Evolutionary conservation across 495 filamentous ascomycete genomes (phyloP).

Genomic region (Xylaria longipes): DNA sequence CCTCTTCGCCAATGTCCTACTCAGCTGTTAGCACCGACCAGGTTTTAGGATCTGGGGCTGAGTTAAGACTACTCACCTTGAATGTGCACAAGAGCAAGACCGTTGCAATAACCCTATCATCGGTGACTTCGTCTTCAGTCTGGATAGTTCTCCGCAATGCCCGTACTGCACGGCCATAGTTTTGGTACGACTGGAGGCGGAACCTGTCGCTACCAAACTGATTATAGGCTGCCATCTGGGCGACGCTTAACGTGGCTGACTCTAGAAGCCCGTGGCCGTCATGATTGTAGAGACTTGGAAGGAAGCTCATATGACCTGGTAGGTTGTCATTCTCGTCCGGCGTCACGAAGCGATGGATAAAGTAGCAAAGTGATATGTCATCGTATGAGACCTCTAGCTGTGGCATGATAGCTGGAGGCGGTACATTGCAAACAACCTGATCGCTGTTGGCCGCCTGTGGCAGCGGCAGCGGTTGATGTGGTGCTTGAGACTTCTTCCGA

Average conservation of each 20-base stretch:
- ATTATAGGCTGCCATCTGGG: slow-evolving; percentile 38
- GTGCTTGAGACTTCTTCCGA: not conserved
- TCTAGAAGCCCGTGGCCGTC: slow-evolving; percentile 31
- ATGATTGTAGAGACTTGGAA: slow-evolving; percentile 31
- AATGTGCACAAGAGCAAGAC: slow-evolving; percentile 28
- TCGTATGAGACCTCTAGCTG: slow-evolving; percentile 28
- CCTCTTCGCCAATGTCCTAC: slow-evolving; percentile 28
- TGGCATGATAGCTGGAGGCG: slow-evolving; percentile 15
- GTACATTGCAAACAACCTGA: not conserved
- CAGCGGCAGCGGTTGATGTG: slow-evolving; percentile 3
- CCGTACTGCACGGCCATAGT: slow-evolving; percentile 28
- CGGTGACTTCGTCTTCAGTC: slow-evolving; percentile 28
- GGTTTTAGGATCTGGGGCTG: not conserved
- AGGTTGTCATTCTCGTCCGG: slow-evolving; percentile 31
- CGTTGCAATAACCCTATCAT: slow-evolving; percentile 31
- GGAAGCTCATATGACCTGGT: slow-evolving; percentile 36
- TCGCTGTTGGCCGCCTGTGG: not conserved
- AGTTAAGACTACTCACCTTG: slow-evolving; percentile 4
- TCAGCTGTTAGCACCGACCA: not conserved
- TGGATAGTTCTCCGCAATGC: slow-evolving; percentile 26
- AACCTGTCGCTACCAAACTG: slow-evolving; percentile 34
- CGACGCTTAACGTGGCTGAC: slow-evolving; percentile 29
- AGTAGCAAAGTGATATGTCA: slow-evolving; percentile 36
- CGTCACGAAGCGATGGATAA: slow-evolving; percentile 34
- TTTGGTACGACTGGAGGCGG: slow-evolving; percentile 30